Percentiles rank a stretch among this genome's conserved stretches.
Evolutionary conservation across 2,329 filamentous ascomycete genomes (phyloP).

Genomic region (Pseudogymnoascus sp.): DNA sequence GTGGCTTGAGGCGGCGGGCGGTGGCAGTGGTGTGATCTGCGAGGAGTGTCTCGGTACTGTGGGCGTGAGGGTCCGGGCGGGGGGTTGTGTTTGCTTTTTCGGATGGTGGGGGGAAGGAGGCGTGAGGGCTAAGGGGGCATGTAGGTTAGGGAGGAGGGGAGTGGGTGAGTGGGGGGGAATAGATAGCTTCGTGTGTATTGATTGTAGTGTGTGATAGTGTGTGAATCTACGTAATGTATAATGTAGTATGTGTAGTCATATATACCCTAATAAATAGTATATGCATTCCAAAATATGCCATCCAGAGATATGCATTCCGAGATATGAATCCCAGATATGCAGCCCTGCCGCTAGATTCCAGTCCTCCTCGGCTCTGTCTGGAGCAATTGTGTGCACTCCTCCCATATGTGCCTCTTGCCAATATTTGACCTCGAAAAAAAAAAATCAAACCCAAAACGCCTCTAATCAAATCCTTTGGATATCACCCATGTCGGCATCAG

Average conservation of each 20-base stretch:
- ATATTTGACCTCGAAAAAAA: not conserved
- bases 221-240: constrained; percentile 2
- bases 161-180: not conserved
- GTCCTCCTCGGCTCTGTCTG: not conserved
- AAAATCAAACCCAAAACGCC: not conserved
- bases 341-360: not conserved
- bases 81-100: not conserved
- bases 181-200: not conserved
- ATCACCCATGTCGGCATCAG: not conserved
- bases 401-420: not conserved
- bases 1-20: not conserved
- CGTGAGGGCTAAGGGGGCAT: no score
- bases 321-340: not conserved
- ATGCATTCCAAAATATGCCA: not conserved
- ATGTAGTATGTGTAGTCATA: not conserved
- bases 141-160: not conserved
- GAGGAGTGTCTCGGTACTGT: not conserved
- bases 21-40: not conserved
- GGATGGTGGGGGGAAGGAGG: not conserved
- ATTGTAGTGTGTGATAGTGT: not conserved
- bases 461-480: not conserved
- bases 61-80: constrained; percentile 2
- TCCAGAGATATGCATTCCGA: not conserved
- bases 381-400: not conserved
- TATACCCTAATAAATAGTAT: not conserved